These are phyloP conservation scores for Scleroderma citrinum DNA, from an alignment of 768 basidiomycete genomes.

Conservation along the genomic window DNA sequence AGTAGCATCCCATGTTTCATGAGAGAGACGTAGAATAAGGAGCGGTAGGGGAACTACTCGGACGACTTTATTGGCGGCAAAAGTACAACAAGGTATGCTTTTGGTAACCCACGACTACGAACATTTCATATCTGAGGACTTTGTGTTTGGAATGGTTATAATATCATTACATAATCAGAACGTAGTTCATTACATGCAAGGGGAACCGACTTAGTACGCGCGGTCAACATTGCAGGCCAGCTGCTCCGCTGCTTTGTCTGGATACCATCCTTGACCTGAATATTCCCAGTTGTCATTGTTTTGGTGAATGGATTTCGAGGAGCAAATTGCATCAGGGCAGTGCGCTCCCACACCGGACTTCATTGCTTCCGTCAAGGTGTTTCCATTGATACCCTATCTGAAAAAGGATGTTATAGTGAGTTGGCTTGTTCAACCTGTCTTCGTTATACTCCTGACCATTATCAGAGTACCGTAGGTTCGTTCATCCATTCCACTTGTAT, in stretches of 20 bases:
- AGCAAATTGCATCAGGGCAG: constrained; percentile 8
- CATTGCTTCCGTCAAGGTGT: constrained; percentile 63
- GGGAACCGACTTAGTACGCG: background rate
- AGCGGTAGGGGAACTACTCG: constrained; percentile 9
- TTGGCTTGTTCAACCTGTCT: constrained; percentile 15
- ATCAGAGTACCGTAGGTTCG: constrained; percentile 25
- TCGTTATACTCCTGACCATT: constrained; percentile 7
- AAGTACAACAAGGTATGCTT: constrained; percentile 32
- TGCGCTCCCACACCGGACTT: constrained; percentile 53
- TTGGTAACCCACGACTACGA: constrained; percentile 12
- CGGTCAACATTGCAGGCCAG: background rate
- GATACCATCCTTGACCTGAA: no score
- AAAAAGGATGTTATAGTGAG: constrained; percentile 66
- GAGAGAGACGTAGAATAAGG: constrained; percentile 26
- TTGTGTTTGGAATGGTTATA: constrained; percentile 17
- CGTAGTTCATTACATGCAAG: background rate
- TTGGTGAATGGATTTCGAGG: constrained; percentile 32
- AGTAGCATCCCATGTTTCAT: constrained; percentile 52
- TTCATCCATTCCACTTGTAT: background rate
- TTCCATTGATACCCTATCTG: constrained; percentile 71
- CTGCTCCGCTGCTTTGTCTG: background rate
- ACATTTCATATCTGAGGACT: background rate
- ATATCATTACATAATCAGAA: constrained; percentile 1
- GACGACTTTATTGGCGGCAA: constrained; percentile 19
- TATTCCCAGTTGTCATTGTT: no score